Conservation (phyloP, 345 rosid genomes). For the Turritis glabra region DNA sequence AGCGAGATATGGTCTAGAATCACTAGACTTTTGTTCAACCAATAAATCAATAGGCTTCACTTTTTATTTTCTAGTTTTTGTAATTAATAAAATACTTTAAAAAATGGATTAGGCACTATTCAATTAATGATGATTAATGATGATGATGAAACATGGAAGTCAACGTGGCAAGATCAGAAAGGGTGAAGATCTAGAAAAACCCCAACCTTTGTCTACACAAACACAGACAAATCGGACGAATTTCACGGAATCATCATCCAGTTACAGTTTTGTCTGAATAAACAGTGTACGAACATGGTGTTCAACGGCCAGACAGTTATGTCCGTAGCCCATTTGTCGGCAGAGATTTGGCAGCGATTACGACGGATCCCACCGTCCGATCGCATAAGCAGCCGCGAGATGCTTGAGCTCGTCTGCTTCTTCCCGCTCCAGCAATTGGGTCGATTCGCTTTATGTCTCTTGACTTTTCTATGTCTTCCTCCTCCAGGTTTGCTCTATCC, state of each 20-base stretch:
- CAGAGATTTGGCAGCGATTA: conserved; percentile 52
- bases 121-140: background rate
- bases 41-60: background rate
- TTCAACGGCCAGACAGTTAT: conserved; percentile 51
- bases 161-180: conserved; percentile 27
- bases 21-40: background rate
- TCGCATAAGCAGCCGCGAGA: conserved; percentile 54
- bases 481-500: conserved; percentile 48
- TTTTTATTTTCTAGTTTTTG: too few relatives aligned
- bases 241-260: conserved; percentile 8
- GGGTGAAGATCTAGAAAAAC: background rate
- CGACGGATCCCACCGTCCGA: conserved; percentile 48
- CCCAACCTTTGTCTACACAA: background rate
- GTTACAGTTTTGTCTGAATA: background rate
- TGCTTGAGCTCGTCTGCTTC: conserved; percentile 69
- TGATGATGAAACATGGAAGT: conserved; percentile 2
- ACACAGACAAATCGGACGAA: background rate
- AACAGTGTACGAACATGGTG: conserved; percentile 47
- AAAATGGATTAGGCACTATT: background rate
- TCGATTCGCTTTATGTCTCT: conserved; percentile 55
- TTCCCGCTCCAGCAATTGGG: conserved; percentile 70
- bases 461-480: conserved; percentile 72
- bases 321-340: conserved; percentile 58
- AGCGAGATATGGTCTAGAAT: background rate
- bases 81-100: background rate